Conservation (phyloP, 2,329 filamentous ascomycete genomes). For the Ceratocystis lukuohia region DNA sequence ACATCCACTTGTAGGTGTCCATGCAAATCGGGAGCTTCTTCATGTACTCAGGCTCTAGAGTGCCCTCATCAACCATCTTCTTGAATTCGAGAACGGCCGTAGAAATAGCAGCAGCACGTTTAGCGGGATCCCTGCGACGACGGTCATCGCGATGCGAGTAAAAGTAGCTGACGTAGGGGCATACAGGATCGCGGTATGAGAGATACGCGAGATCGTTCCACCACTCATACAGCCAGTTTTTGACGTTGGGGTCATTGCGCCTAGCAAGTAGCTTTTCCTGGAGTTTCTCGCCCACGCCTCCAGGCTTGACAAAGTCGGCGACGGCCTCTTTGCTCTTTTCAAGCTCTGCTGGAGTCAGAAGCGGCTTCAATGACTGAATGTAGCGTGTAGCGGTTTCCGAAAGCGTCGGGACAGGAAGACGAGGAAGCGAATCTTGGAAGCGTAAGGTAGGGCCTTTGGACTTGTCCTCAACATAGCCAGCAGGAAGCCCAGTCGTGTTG, state of each 20-base stretch:
- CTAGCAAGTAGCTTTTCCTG: slow-evolving; percentile 77
- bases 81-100: slow-evolving; percentile 86
- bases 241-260: slow-evolving; percentile 63
- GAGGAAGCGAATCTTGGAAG: slow-evolving; percentile 74
- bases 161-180: slow-evolving; percentile 98
- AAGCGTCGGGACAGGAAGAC: slow-evolving; percentile 65
- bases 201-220: slow-evolving; percentile 96
- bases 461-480: slow-evolving; percentile 67
- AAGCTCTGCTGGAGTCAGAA: slow-evolving; percentile 56
- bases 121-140: slow-evolving; percentile 71
- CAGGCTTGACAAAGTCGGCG: slow-evolving; percentile 76
- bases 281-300: slow-evolving; percentile 65
- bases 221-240: slow-evolving; percentile 97
- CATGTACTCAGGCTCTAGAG: slow-evolving; percentile 96
- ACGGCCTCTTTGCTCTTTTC: slow-evolving; percentile 69
- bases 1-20: slow-evolving; percentile 99
- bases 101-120: slow-evolving; percentile 82
- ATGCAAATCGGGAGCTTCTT: slow-evolving; percentile 94
- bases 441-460: slow-evolving; percentile 70
- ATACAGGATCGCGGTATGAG: slow-evolving; percentile 82
- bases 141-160: slow-evolving; percentile 96
- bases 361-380: slow-evolving; percentile 63
- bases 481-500: slow-evolving; percentile 7
- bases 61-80: slow-evolving; percentile 69
- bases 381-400: slow-evolving; percentile 72